Base-by-base conservation (phyloP, 176 grass and related monocot species). In the Rhynchospora breviuscula region DNA sequence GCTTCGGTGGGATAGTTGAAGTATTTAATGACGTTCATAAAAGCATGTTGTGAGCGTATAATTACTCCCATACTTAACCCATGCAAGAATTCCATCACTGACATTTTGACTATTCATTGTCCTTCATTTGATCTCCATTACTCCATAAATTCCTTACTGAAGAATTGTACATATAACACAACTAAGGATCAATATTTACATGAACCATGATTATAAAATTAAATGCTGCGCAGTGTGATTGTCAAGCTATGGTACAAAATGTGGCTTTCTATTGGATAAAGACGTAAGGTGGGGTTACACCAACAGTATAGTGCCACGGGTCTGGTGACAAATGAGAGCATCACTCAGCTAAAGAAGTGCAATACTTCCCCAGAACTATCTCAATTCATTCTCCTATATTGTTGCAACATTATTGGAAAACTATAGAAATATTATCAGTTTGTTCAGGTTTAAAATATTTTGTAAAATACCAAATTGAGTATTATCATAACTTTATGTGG, bases 11-110 rank as follows among this genome's bases (percentile, higher is more conserved):
- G 9, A 74, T 51, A 74, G 44, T 51, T 74, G n/a, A 23, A 51
- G 19, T 54, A 26, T 76, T 77, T 77, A 77, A 77, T 77, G 47
- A 14, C 48, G 23, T 17, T 9, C 49, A 77, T 56, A 54, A 77
- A 56, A 77, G 49, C 73, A 77, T 52, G 49, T 4, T 26, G 48
- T 54, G 12, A 76, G 72, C 12, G 54, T 53, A 76, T 70, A 49
- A 74, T 74, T 74, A 74, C 46, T 72, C 18, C 44, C 19, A 21
- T 25, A 49, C 45, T 51, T n/a, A 74, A 54, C 72, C 72, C 72
- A 76, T 54, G 54, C 49, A 56, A 29, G 6, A 76, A 54, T 31
- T 77, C 73, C 25, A 77, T 17, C 12, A 9, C 2, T 77, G 44
- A 22, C 4, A 77, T 75, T 75, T 49, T 77, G 73, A 77, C 22